phyloP scores from a whole-genome alignment of 108 stramenopile species.

The Cyclotella kingstonii region DNA sequence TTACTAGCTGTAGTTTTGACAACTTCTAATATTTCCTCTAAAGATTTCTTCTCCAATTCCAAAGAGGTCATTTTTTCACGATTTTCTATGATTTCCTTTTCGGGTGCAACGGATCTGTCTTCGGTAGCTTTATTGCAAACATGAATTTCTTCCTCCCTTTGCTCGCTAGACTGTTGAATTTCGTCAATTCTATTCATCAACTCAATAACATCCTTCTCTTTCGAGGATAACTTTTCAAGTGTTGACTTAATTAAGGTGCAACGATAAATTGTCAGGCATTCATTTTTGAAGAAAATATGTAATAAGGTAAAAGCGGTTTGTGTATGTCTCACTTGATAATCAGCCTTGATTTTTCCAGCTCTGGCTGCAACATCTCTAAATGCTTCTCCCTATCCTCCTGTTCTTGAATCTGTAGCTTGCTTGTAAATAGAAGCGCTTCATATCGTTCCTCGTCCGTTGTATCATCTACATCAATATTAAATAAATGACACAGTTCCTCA shows the following conservation, averaged over 20 bases:
- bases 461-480: constrained; percentile 9
- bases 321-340: neutral
- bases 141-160: constrained; percentile 19
- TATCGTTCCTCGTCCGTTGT: neutral
- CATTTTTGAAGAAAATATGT: too few species aligned
- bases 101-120: constrained; percentile 3
- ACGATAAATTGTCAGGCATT: neutral
- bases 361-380: too few species aligned
- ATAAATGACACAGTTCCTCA: constrained; percentile 11
- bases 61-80: constrained; percentile 9
- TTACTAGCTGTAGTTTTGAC: constrained; percentile 5
- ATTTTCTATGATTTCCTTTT: neutral
- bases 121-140: constrained; percentile 14
- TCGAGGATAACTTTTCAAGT: constrained; percentile 13
- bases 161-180: constrained; percentile 22
- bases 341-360: too few species aligned
- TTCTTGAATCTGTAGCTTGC: too few species aligned
- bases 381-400: too few species aligned
- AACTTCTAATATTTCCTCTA: constrained; percentile 13
- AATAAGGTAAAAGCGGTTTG: too few species aligned
- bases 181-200: constrained; percentile 29
- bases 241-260: constrained; percentile 3
- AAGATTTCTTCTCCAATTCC: constrained; percentile 20
- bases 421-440: neutral
- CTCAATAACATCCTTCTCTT: constrained; percentile 29